phyloP scores from a whole-genome alignment of 257 asterid genomes.

The Hygrophila difformis region DNA sequence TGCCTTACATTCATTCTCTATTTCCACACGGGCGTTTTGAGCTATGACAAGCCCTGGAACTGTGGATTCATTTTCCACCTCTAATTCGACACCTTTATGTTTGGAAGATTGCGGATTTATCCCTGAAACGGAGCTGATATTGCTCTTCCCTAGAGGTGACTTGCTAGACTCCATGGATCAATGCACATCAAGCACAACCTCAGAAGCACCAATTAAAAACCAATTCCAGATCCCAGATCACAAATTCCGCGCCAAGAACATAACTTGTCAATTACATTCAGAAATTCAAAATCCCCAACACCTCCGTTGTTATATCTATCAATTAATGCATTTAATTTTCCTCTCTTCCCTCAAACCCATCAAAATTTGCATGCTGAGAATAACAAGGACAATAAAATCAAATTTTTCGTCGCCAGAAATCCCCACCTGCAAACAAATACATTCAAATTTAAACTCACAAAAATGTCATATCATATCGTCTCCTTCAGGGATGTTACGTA shows the following conservation, averaged over 20 bases:
- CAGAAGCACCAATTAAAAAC: constrained; percentile 5
- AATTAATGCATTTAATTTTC: background rate
- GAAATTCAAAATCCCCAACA: constrained; percentile 9
- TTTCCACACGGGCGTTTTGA: constrained; percentile 62
- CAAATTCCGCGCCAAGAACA: background rate
- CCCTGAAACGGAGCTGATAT: constrained; percentile 33
- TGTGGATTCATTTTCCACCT: constrained; percentile 22
- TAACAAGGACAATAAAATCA: no score
- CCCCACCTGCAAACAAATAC: no score
- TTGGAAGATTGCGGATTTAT: constrained; percentile 40
- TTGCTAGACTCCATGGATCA: constrained; percentile 33
- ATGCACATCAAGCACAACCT: constrained; percentile 19
- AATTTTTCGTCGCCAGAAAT: no score
- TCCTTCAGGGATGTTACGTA: no score
- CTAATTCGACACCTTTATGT: constrained; percentile 38
- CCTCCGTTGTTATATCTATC: constrained; percentile 13
- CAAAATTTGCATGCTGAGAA: no score
- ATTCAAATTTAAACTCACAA: no score
- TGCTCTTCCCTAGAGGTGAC: constrained; percentile 13
- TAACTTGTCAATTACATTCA: background rate
- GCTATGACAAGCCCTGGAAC: constrained; percentile 41
- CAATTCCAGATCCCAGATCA: constrained; percentile 10
- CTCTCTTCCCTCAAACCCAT: background rate
- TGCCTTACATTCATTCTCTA: constrained; percentile 68
- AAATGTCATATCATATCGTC: no score